Conservation (phyloP, 495 filamentous ascomycete species). For the Penicillium salamii region DNA sequence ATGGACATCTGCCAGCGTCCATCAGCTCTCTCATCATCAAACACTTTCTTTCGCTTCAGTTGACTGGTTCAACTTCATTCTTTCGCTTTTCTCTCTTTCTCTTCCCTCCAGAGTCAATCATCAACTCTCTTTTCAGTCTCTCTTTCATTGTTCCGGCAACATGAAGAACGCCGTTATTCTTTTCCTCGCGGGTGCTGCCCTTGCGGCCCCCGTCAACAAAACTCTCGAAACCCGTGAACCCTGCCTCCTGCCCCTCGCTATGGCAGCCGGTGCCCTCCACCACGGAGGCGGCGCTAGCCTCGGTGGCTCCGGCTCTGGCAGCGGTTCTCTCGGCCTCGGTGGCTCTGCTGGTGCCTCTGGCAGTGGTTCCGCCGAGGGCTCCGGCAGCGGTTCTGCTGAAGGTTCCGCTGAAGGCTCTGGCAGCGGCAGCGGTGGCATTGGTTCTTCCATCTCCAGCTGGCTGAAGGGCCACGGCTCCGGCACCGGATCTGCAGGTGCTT, state of each 20-base stretch:
- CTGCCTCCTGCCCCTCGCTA: constrained; percentile 9
- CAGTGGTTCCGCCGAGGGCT: neutral
- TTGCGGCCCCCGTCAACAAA: constrained; percentile 14
- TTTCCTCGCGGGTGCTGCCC: constrained; percentile 14
- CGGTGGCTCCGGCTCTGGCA: neutral
- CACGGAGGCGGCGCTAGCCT: neutral
- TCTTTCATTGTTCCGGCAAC: constrained; percentile 9
- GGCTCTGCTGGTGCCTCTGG: too few species aligned
- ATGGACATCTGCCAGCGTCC: constrained; percentile 2
- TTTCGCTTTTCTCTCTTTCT: constrained; percentile 2
- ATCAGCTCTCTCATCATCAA: constrained; percentile 8
- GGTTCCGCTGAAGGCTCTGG: neutral
- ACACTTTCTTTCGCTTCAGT: constrained; percentile 8
- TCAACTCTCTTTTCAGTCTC: constrained; percentile 7
- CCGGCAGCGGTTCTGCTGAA: neutral
- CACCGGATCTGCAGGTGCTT: neutral
- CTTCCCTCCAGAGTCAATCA: constrained; percentile 1
- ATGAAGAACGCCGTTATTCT: constrained; percentile 17
- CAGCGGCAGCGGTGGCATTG: neutral
- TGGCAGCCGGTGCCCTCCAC: neutral
- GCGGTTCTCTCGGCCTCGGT: too few species aligned
- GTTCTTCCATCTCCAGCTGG: neutral
- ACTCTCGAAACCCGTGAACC: constrained; percentile 15
- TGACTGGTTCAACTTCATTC: constrained; percentile 15
- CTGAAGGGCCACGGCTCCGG: neutral